These are phyloP conservation scores for Neofusicoccum kwambonambiense DNA, from an alignment of 2,329 filamentous ascomycete species.

Conservation along the genomic window DNA sequence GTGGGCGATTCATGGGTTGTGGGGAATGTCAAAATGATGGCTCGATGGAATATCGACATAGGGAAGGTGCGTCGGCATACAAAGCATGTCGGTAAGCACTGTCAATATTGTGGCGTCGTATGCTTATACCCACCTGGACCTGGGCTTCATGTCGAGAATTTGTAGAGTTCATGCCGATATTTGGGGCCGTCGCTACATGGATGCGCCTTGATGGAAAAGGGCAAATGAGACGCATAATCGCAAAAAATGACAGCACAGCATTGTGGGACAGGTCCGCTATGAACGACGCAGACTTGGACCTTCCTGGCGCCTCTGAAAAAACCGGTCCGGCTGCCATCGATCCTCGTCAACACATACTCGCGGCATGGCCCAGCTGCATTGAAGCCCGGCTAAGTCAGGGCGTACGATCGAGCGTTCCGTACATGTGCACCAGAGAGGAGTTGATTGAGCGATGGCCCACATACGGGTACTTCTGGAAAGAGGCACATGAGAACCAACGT, in stretches of 20 bases:
- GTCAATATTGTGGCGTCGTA: too few species aligned
- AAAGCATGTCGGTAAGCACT: too few species aligned
- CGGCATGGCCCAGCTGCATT: background rate
- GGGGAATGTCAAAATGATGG: background rate
- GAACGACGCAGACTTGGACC: background rate
- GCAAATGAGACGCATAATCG: background rate
- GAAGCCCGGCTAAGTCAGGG: background rate
- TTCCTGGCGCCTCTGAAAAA: background rate
- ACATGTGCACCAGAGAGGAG: background rate
- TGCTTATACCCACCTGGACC: background rate
- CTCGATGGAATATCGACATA: too few species aligned
- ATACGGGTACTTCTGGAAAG: background rate
- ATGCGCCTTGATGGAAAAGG: background rate
- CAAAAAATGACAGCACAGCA: background rate
- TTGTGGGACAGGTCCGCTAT: background rate
- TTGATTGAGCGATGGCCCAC: background rate
- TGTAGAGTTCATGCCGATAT: rapidly evolving
- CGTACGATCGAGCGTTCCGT: background rate
- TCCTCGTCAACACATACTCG: background rate
- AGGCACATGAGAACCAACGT: background rate
- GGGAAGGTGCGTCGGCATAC: too few species aligned
- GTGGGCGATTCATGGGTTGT: background rate
- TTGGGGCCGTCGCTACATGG: background rate
- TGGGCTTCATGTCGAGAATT: background rate
- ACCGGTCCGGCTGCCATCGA: background rate